Percentiles rank a stretch among this genome's conserved stretches.
phyloP scores from a whole-genome alignment of 352 stramenopile species.

The Aphanomyces stellatus region DNA sequence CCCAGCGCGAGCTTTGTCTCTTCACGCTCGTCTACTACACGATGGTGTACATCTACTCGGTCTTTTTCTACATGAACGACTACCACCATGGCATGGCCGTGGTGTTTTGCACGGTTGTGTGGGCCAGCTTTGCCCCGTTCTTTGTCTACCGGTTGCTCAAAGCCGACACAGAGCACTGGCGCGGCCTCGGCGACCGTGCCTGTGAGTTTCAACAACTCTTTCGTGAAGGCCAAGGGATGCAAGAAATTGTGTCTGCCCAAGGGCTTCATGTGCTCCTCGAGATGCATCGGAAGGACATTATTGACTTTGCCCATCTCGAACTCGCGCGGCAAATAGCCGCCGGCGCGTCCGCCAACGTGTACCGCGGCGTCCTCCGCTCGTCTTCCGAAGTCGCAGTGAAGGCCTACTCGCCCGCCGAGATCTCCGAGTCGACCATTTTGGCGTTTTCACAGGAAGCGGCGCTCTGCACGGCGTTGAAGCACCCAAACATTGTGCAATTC shows the following conservation, averaged over 20 bases:
- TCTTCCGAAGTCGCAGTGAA: conserved; percentile 44
- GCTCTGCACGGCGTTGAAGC: conserved; percentile 34
- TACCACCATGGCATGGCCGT: neutral
- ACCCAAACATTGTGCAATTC: conserved; percentile 42
- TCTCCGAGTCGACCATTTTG: conserved; percentile 44
- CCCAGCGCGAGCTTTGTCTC: conserved; percentile 17
- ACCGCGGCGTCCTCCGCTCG: conserved; percentile 30
- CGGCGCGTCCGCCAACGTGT: conserved; percentile 40
- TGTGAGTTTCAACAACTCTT: conserved; percentile 15
- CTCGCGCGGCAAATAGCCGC: conserved; percentile 43
- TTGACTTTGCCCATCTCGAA: conserved; percentile 65
- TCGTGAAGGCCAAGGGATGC: conserved; percentile 17
- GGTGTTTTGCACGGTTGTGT: conserved; percentile 9
- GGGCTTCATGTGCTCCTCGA: conserved; percentile 61
- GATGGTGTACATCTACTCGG: conserved; percentile 14
- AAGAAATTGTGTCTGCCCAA: conserved; percentile 25
- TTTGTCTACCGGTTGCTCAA: conserved; percentile 22
- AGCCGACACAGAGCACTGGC: conserved; percentile 31
- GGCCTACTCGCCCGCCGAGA: conserved; percentile 42
- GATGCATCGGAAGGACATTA: conserved; percentile 61
- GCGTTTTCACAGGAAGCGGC: conserved; percentile 50
- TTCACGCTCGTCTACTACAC: conserved; percentile 21
- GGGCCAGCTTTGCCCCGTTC: conserved; percentile 22
- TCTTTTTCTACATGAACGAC: conserved; percentile 19
- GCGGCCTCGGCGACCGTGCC: conserved; percentile 19